Conservation (phyloP, 331 rosid genomes). For the Spiraea crenata region DNA sequence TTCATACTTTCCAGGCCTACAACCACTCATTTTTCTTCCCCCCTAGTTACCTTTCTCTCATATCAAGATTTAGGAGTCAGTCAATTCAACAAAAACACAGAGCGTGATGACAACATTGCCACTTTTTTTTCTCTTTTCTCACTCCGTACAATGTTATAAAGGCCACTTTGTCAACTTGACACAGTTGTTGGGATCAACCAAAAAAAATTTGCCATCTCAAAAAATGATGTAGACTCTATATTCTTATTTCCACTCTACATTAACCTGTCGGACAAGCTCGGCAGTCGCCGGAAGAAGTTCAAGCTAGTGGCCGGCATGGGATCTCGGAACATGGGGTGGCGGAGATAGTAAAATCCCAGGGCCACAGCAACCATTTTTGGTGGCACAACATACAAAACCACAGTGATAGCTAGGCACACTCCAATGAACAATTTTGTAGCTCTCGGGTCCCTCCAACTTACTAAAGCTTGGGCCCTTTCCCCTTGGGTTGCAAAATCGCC, state of each 20-base stretch:
- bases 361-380: slow-evolving; percentile 96
- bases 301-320: slow-evolving; percentile 88
- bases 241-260: slow-evolving; percentile 47
- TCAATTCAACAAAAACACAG: slow-evolving; percentile 31
- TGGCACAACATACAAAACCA: slow-evolving; percentile 64
- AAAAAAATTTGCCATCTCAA: slow-evolving; percentile 23
- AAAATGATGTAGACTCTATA: slow-evolving; percentile 6
- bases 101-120: slow-evolving; percentile 51
- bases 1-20: slow-evolving; percentile 27
- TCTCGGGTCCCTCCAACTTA: slow-evolving; percentile 96
- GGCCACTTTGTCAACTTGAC: slow-evolving; percentile 46
- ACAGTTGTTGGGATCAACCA: slow-evolving; percentile 6
- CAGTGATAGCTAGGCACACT: slow-evolving; percentile 56
- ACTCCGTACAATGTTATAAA: slow-evolving; percentile 31
- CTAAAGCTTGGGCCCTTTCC: slow-evolving; percentile 84
- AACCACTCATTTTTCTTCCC: slow-evolving; percentile 8
- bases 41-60: slow-evolving; percentile 42
- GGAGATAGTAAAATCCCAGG: slow-evolving; percentile 75
- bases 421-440: slow-evolving; percentile 87
- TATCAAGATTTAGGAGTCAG: slow-evolving; percentile 44
- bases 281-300: slow-evolving; percentile 91
- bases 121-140: slow-evolving; percentile 41
- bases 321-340: slow-evolving; percentile 92
- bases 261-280: slow-evolving; percentile 85
- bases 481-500: slow-evolving; percentile 96